A percentile compares a stretch with the other conserved stretches of the same genome.
These are phyloP conservation scores for Meyerozyma sp. DNA, from an alignment of 1,139 yeast species.

Conservation along the genomic window DNA sequence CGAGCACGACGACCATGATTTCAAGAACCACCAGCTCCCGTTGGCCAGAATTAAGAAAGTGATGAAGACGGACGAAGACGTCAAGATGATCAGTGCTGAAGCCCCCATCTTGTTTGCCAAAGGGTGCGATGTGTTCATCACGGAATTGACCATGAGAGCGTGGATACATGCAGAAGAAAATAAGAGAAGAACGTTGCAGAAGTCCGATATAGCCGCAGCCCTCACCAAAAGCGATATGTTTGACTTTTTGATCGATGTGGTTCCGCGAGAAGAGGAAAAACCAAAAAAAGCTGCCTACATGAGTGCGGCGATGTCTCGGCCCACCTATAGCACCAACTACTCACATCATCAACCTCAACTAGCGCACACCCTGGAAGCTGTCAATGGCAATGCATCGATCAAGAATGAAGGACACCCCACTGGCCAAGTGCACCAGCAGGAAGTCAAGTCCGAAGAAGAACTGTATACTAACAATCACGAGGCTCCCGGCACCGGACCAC, in stretches of 20 bases:
- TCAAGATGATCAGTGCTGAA: slow-evolving; percentile 95
- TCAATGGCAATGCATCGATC: neutral
- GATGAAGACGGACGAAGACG: slow-evolving; percentile 97
- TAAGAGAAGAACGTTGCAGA: slow-evolving; percentile 88
- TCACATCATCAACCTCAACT: neutral
- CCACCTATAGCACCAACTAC: neutral
- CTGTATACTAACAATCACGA: neutral
- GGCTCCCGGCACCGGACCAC: too few relatives aligned
- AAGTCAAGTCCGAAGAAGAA: neutral
- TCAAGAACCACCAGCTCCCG: slow-evolving; percentile 90
- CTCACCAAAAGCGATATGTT: slow-evolving; percentile 93
- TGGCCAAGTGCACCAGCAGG: neutral
- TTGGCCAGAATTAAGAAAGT: slow-evolving; percentile 91
- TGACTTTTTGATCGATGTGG: slow-evolving; percentile 92
- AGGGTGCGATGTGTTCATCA: slow-evolving; percentile 94
- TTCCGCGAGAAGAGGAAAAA: slow-evolving; percentile 75
- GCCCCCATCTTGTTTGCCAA: slow-evolving; percentile 96
- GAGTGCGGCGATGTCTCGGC: neutral
- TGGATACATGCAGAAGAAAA: slow-evolving; percentile 98
- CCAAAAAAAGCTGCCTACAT: slow-evolving; percentile 30
- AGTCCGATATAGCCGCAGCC: slow-evolving; percentile 93
- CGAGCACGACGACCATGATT: slow-evolving; percentile 86
- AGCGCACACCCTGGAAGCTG: too few relatives aligned
- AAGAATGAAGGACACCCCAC: neutral
- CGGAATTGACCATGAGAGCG: slow-evolving; percentile 96